Evolutionary conservation across 1,284 basidiomycete genomes (phyloP), one percentile per base, ranked within the genome.

Genomic region (Ceratobasidium sp.): DNA sequence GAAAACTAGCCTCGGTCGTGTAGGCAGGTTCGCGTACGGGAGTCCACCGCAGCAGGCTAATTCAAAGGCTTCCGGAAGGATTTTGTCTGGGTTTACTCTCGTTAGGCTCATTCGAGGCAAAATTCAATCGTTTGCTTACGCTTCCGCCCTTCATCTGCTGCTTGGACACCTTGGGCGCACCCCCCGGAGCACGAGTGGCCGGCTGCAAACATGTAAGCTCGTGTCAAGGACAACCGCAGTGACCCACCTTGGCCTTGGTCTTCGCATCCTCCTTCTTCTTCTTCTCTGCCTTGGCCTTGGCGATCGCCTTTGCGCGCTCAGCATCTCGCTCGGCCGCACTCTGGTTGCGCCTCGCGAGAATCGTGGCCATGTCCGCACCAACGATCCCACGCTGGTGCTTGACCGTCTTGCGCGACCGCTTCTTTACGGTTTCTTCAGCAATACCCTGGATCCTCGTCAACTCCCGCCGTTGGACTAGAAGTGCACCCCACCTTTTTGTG

Each of bases 381-480:
- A 97, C 96, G 81, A 99, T 95, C 77, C 97, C 97, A 82, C 97
- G 94, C 86, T 97, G 92, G 87, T 96, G 92, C 88, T 99, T 99
- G 81, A 98, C 94, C 76, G 94, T 96, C 84, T 92, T 92, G 84
- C 96, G 93, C 73, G 93, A 94, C 78, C 96, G 93, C 88, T 97
- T 98, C 95, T 98, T 99, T 80, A 96, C 94, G 71, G 96, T 91
- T 84, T 99, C 97, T 86, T 99, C 97, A 70, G 96, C 96, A 82
- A 99, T 89, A 62, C 74, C 74, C 65, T 70, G 53, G 50, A 16
- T 10, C 21, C 28, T 6, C 9, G 21, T 43, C 16, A 69, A 52
- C 30, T 18, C 0, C 28, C 12, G 14, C 28, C 28, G 23, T 41
- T 50, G 53, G 39, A 4, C 12, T 21, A 6, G 10, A 23, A 12